phyloP scores from a whole-genome alignment of 768 basidiomycete species.

The Ramaria sp. region DNA sequence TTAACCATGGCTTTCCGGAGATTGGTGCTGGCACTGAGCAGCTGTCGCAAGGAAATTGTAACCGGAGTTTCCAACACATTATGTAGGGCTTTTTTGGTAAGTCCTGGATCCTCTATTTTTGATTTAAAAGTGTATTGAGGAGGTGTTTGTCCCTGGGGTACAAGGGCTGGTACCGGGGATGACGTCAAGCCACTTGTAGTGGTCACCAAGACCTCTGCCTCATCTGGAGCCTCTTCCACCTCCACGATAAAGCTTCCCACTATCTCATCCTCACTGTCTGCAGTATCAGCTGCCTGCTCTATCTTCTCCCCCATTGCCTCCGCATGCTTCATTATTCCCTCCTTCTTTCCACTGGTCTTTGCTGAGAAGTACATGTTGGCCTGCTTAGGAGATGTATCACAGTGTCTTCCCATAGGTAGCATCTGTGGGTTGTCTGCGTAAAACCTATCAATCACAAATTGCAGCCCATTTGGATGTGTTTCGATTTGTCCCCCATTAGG shows the following conservation, averaged over 20 bases:
- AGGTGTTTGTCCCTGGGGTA: not conserved
- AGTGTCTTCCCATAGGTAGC: no score
- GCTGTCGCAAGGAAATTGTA: not conserved
- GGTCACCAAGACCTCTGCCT: not conserved
- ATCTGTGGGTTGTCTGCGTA: no score
- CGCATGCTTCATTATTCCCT: no score
- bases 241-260: not conserved
- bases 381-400: no score
- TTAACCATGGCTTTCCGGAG: not conserved
- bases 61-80: not conserved
- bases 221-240: not conserved
- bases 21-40: not conserved
- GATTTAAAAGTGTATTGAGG: not conserved
- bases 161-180: not conserved
- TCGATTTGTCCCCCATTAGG: not conserved
- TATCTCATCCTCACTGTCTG: not conserved
- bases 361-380: no score
- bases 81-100: not conserved
- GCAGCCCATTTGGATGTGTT: not conserved
- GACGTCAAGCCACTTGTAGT: not conserved
- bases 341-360: no score
- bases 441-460: not conserved
- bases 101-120: not conserved
- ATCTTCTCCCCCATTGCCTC: not conserved
- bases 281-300: not conserved